A percentile compares a stretch with the other conserved stretches of the same genome.
Conservation (phyloP, 2,329 filamentous ascomycete species). For the Gliomastix tumulicola region DNA sequence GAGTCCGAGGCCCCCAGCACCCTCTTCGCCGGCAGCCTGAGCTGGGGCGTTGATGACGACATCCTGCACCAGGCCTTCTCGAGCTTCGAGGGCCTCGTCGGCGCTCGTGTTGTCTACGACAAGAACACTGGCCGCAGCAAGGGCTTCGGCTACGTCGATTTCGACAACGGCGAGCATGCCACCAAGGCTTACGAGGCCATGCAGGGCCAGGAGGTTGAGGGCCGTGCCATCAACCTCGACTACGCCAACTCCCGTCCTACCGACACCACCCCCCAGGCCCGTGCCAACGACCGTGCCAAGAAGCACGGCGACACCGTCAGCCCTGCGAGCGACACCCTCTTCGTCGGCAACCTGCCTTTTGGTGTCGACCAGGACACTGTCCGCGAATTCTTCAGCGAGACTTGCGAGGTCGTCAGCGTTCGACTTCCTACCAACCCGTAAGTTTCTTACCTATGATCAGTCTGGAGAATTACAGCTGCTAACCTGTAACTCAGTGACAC, state of each 20-base stretch:
- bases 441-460: conserved; percentile 20
- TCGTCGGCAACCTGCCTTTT: conserved; percentile 87
- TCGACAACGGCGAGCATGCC: conserved; percentile 59
- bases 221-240: conserved; percentile 71
- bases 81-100: conserved; percentile 63
- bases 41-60: conserved; percentile 85
- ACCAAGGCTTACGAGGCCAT: conserved; percentile 67
- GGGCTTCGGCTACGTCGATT: conserved; percentile 93
- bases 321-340: conserved; percentile 79
- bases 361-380: conserved; percentile 72
- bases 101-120: conserved; percentile 78
- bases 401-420: conserved; percentile 67
- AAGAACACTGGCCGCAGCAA: conserved; percentile 75
- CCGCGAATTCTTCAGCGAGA: conserved; percentile 65
- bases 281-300: conserved; percentile 57
- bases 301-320: conserved; percentile 74
- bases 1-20: conserved; percentile 41
- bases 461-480: conserved; percentile 19
- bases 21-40: conserved; percentile 84
- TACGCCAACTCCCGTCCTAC: conserved; percentile 63
- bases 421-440: conserved; percentile 80
- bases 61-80: conserved; percentile 76
- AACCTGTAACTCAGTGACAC: conserved; percentile 51
- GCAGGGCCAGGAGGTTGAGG: conserved; percentile 68
- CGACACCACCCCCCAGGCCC: conserved; percentile 41